A percentile compares a stretch with the other conserved stretches of the same genome.
phyloP scores from a whole-genome alignment of 1,284 basidiomycete genomes.

The Salmacisia buchloeana region DNA sequence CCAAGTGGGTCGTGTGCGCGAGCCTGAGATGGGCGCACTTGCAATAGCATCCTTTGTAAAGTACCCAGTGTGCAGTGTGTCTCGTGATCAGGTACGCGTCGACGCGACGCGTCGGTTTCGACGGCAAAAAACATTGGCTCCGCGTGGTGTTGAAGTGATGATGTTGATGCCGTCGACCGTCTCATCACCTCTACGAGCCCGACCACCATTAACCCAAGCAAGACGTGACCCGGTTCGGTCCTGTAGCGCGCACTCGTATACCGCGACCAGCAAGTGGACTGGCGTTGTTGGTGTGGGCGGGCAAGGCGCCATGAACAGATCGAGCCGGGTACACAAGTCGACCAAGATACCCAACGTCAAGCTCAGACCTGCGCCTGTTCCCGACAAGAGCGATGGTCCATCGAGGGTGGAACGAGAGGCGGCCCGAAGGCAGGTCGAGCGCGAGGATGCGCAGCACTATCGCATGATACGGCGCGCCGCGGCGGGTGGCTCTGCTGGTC shows the following conservation, averaged over 20 bases:
- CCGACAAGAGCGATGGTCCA: not conserved
- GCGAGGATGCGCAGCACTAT: slow-evolving; percentile 6
- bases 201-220: too few species aligned
- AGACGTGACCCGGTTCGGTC: not conserved
- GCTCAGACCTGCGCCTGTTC: slow-evolving; percentile 31
- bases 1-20: slow-evolving; percentile 40
- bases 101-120: not conserved
- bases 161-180: too few species aligned
- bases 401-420: not conserved
- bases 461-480: not conserved
- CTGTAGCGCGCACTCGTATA: not conserved
- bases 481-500: not conserved
- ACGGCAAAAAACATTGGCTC: not conserved
- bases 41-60: not conserved
- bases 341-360: slow-evolving; percentile 48
- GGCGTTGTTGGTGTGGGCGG: not conserved
- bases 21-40: slow-evolving; percentile 24
- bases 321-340: slow-evolving; percentile 16
- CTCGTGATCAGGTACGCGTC: not conserved
- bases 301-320: not conserved
- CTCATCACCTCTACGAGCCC: too few species aligned
- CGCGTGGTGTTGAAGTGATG: not conserved
- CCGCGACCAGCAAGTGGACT: not conserved
- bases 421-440: not conserved
- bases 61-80: not conserved